Evolutionary conservation across 371 early-diverging fungal species (phyloP), one percentile per base, ranked within the genome.

Genomic region (Mucor circinelloides): DNA sequence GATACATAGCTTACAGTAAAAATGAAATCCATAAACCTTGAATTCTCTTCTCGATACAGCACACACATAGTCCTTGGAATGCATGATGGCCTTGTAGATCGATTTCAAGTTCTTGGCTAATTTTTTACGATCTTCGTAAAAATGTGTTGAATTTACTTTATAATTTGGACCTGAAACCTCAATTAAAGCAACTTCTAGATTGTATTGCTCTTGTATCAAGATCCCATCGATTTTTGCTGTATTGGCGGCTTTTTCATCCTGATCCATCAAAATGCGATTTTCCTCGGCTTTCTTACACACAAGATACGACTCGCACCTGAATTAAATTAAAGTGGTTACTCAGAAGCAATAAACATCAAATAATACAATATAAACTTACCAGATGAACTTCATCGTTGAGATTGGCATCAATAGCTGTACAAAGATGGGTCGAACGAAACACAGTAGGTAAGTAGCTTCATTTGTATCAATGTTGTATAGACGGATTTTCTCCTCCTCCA

Each of bases 131-230:
- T 66, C 60, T 30, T 32, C 66, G 40, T 60, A 42, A 55, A 60
- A 60, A 42, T 67, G 61, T 8, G 48, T 55, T 8, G 54, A 55
- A 15, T 67, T 23, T 2, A 67, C 67, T 21, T 67, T 67, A 60
- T 60, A 67, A 23, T 55, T 60, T 3, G 57, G 67, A 9, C 67
- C 67, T 31, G 67, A 62, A 1, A 56, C 21, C 27, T 62, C 68
- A 27, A 57, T 57, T 27, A 62, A 48, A 10, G 30, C 68, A 32
- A 67, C 36, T 44, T 67, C 66, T 30, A 66, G 1, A 27, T 60
- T 23, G 25, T 23, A 60, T 15, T 15, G 23, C 7, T 46, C 30
- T 34, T 62, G 38, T 6, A 61, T 25, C 10, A 67, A 46, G 9
- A 67, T 67, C 0, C 60, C 57, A 56, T 60, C 62, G 6, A 67